phyloP scores from a whole-genome alignment of 208 protist species.

The Tritrichomonas foetus region DNA sequence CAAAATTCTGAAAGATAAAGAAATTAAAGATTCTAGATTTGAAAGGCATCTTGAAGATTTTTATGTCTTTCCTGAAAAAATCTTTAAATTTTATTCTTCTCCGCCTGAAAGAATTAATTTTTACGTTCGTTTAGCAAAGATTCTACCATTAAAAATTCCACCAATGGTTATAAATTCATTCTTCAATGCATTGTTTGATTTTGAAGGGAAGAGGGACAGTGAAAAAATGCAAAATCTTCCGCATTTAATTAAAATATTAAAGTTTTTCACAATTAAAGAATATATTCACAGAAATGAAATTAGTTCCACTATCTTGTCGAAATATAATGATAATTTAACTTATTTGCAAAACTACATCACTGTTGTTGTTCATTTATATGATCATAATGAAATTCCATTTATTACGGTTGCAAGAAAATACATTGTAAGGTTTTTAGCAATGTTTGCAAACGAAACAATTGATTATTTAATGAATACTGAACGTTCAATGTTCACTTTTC shows the following conservation, averaged over 20 bases:
- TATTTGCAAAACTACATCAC: not conserved
- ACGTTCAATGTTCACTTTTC: not conserved
- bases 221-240: not conserved
- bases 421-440: not conserved
- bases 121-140: not conserved
- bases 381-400: not conserved
- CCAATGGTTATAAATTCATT: not conserved
- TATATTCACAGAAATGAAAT: not conserved
- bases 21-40: not conserved
- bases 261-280: not conserved
- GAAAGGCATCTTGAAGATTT: not conserved
- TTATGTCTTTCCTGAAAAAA: not conserved
- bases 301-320: not conserved
- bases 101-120: conserved; percentile 18
- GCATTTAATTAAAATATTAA: conserved; percentile 10
- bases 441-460: not conserved
- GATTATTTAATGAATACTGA: too few relatives aligned
- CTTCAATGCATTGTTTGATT: not conserved
- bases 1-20: not conserved
- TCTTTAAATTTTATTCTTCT: not conserved
- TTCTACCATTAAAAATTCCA: not conserved
- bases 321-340: too few relatives aligned
- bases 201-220: not conserved
- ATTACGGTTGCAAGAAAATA: not conserved
- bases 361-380: not conserved